Conservation (phyloP, 139 green algal genomes). For the Closterium sp. region DNA sequence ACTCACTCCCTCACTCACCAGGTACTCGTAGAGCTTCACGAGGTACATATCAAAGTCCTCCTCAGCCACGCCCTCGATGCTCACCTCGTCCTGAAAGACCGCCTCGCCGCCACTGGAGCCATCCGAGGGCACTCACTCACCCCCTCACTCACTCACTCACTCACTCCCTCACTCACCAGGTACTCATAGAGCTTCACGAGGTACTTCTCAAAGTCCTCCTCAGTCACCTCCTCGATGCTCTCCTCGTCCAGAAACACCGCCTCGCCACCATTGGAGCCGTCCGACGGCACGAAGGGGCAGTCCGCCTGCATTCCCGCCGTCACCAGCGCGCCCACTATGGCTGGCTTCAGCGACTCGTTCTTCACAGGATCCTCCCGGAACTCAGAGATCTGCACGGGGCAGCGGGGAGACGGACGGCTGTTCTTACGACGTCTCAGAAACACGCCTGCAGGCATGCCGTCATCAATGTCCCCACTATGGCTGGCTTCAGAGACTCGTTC, state of each 20-base stretch:
- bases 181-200: constrained; percentile 76
- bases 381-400: constrained; percentile 58
- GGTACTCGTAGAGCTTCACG: constrained; percentile 65
- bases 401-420: no score
- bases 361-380: constrained; percentile 66
- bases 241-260: constrained; percentile 50
- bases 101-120: constrained; percentile 42
- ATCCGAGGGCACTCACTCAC: background rate
- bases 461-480: no score
- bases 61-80: background rate
- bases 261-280: constrained; percentile 21
- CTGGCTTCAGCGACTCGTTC: constrained; percentile 52
- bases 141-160: background rate
- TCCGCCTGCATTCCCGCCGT: constrained; percentile 67
- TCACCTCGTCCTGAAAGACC: constrained; percentile 39
- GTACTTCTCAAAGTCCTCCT: constrained; percentile 70
- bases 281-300: constrained; percentile 61
- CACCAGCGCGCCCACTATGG: constrained; percentile 60
- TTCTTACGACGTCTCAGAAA: no score
- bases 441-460: no score
- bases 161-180: constrained; percentile 61
- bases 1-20: background rate
- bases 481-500: no score
- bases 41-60: constrained; percentile 71
- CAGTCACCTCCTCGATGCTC: background rate